Evolutionary conservation across 768 basidiomycete genomes (phyloP).

Genomic region (Trametopsis cervina): DNA sequence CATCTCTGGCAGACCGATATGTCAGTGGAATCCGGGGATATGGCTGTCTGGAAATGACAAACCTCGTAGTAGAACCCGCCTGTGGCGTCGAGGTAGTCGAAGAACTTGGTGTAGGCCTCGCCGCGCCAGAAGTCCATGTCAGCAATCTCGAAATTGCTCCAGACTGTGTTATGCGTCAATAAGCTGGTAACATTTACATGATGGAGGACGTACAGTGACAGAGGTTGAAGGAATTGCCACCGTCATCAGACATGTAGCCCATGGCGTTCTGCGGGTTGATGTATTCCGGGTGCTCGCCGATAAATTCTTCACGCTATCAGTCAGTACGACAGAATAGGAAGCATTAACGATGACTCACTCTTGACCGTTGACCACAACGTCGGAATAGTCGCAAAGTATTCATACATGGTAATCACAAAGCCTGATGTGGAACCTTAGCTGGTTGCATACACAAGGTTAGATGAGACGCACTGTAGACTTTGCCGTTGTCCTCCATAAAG

Average conservation of each 20-base stretch:
- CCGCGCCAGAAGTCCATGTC: slow-evolving; percentile 85
- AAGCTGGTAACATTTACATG: not conserved
- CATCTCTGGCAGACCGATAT: slow-evolving; percentile 20
- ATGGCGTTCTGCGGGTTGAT: slow-evolving; percentile 52
- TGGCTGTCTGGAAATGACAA: not conserved
- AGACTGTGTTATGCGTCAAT: slow-evolving; percentile 30
- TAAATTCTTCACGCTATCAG: slow-evolving; percentile 43
- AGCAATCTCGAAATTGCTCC: slow-evolving; percentile 76
- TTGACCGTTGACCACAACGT: slow-evolving; percentile 56
- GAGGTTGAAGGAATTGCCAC: slow-evolving; percentile 54
- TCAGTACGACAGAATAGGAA: slow-evolving; percentile 23
- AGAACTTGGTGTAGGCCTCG: slow-evolving; percentile 79
- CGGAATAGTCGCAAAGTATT: slow-evolving; percentile 56
- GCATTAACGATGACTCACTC: slow-evolving; percentile 32
- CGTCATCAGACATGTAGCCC: slow-evolving; percentile 59
- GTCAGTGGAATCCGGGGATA: not conserved
- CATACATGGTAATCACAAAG: slow-evolving; percentile 60
- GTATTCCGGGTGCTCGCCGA: slow-evolving; percentile 44
- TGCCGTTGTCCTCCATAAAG: slow-evolving; percentile 62
- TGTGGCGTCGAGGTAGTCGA: slow-evolving; percentile 69
- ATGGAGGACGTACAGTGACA: slow-evolving; percentile 47
- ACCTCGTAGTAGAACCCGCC: slow-evolving; percentile 95
- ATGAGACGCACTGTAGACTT: slow-evolving; percentile 58
- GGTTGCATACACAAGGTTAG: slow-evolving; percentile 35
- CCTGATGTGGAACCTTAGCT: slow-evolving; percentile 40